phyloP scores from a whole-genome alignment of 768 basidiomycete species.

The Tricholoma terreum region DNA sequence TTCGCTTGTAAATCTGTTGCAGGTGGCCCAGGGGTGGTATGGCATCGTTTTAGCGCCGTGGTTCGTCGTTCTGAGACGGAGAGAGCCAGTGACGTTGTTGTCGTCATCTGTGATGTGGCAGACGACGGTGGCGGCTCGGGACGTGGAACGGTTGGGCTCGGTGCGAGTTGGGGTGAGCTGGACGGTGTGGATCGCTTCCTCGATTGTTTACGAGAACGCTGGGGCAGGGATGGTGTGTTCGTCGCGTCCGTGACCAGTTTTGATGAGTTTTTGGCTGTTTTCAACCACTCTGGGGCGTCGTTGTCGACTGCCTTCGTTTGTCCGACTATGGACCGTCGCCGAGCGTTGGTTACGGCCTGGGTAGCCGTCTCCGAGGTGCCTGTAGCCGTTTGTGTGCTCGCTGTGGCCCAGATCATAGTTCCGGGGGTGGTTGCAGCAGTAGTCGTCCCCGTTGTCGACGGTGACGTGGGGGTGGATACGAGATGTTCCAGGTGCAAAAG shows the following conservation, averaged over 20 bases:
- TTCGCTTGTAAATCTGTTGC: too few relatives aligned
- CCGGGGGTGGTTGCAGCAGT: too few relatives aligned
- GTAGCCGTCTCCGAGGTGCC: too few relatives aligned
- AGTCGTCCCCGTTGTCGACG: background rate
- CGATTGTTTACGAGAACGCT: background rate
- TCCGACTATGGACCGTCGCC: background rate
- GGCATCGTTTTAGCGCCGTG: background rate
- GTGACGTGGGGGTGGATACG: background rate
- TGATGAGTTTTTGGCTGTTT: background rate
- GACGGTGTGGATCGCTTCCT: background rate
- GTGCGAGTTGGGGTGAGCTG: background rate
- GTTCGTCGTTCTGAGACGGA: background rate
- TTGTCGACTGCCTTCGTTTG: background rate
- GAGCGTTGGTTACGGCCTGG: too few relatives aligned
- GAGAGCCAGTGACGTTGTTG: background rate
- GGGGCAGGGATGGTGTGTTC: background rate
- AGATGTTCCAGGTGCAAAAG: too few relatives aligned
- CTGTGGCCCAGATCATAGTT: too few relatives aligned
- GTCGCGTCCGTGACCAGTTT: background rate
- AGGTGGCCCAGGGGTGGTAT: background rate
- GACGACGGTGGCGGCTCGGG: background rate
- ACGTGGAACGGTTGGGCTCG: background rate
- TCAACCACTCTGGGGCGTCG: background rate
- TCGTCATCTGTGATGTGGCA: background rate
- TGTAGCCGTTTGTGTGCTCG: background rate